Percentiles rank a stretch among this genome's conserved stretches.
phyloP scores from a whole-genome alignment of 805 yeast genomes.

The Saturnispora hagleri region DNA sequence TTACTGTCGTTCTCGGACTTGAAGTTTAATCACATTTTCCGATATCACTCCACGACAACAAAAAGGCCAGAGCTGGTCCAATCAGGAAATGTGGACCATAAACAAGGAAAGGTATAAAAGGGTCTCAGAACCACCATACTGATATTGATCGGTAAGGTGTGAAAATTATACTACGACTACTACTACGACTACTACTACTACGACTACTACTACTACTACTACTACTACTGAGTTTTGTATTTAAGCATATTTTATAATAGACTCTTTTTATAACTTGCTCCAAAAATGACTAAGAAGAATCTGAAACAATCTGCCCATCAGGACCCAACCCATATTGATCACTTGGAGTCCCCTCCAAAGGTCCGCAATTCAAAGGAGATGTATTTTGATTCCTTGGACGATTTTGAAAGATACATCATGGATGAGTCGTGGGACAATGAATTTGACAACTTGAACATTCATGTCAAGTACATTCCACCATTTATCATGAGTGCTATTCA shows the following conservation, averaged over 20 bases:
- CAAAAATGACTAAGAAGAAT: constrained; percentile 19
- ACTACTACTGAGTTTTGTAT: background rate
- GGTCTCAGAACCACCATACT: background rate
- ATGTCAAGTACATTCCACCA: constrained; percentile 62
- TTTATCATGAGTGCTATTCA: constrained; percentile 59
- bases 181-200: background rate
- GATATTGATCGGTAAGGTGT: no score
- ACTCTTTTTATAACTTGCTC: background rate
- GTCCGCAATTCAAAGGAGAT: constrained; percentile 24
- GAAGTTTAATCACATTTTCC: background rate
- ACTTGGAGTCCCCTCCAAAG: constrained; percentile 22
- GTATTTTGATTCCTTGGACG: constrained; percentile 51
- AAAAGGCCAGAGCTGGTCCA: background rate
- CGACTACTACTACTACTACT: constrained; percentile 1
- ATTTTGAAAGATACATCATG: constrained; percentile 54
- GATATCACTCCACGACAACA: background rate
- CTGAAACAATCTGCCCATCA: constrained; percentile 12
- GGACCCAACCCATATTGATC: constrained; percentile 26
- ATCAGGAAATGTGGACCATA: background rate
- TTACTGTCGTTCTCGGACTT: background rate
- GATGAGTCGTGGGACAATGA: constrained; percentile 75
- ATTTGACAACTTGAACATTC: constrained; percentile 59
- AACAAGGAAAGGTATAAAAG: background rate
- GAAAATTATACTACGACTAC: background rate
- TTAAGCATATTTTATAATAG: no score